These are phyloP conservation scores for Mycena galopus DNA, from an alignment of 768 basidiomycete genomes.

Conservation along the genomic window DNA sequence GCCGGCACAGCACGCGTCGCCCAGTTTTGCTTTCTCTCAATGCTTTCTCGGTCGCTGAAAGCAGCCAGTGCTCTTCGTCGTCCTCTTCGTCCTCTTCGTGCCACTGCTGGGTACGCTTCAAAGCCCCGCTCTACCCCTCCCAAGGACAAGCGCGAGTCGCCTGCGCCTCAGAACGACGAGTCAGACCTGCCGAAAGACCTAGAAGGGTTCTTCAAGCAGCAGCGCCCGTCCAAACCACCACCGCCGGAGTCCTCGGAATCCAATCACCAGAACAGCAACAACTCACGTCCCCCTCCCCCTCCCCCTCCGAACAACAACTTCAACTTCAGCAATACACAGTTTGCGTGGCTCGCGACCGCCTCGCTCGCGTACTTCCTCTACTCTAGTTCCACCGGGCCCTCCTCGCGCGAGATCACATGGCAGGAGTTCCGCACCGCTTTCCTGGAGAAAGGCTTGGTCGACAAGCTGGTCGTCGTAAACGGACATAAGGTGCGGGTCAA, in stretches of 20 bases:
- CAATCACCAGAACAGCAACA: constrained; percentile 45
- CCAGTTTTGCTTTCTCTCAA: constrained; percentile 47
- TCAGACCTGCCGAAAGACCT: constrained; percentile 73
- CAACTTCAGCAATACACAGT: constrained; percentile 66
- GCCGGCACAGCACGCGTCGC: constrained; percentile 27
- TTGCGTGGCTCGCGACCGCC: constrained; percentile 64
- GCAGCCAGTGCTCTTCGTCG: constrained; percentile 58
- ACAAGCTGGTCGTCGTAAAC: constrained; percentile 93
- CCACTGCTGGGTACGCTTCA: constrained; percentile 62
- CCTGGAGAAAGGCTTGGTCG: constrained; percentile 96
- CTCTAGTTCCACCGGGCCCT: constrained; percentile 64
- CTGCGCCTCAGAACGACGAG: constrained; percentile 51
- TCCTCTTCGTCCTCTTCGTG: constrained; percentile 49
- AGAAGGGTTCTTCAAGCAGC: constrained; percentile 84
- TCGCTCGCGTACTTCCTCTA: constrained; percentile 77
- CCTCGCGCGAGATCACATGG: constrained; percentile 96
- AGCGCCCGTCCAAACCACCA: constrained; percentile 55
- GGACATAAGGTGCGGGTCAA: constrained; percentile 91
- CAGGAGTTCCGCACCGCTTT: constrained; percentile 98
- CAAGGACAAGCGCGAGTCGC: constrained; percentile 43
- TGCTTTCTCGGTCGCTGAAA: constrained; percentile 77
- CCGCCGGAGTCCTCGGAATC: constrained; percentile 43
- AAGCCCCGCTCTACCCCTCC: constrained; percentile 44
- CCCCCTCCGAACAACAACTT: constrained; percentile 64
- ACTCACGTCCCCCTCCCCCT: constrained; percentile 57